Percentiles rank a stretch among this genome's conserved stretches.
Conservation (phyloP, 1,284 basidiomycete species). For the Phlebopus sp. region DNA sequence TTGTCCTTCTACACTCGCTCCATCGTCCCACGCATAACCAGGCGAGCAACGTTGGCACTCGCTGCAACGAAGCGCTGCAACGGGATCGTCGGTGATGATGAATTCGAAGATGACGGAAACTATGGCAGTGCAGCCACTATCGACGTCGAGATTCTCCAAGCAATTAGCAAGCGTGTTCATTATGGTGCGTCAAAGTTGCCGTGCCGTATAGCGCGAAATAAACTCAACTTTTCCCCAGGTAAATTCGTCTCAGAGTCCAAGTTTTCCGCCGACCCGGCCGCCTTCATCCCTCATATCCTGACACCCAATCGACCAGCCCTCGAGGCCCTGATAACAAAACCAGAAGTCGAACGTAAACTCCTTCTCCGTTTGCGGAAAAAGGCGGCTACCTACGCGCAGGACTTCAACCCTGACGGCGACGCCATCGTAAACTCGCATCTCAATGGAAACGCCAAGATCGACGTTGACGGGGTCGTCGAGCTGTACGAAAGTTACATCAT, state of each 20-base stretch:
- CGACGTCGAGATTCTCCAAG: slow-evolving; percentile 92
- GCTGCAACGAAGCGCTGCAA: slow-evolving; percentile 60
- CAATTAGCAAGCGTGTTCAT: slow-evolving; percentile 94
- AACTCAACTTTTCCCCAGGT: slow-evolving; percentile 47
- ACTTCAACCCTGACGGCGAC: slow-evolving; percentile 76
- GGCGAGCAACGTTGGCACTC: slow-evolving; percentile 59
- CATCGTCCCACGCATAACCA: slow-evolving; percentile 84
- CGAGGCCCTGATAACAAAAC: slow-evolving; percentile 91
- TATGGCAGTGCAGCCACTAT: slow-evolving; percentile 94
- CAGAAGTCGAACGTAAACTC: slow-evolving; percentile 88
- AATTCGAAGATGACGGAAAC: slow-evolving; percentile 90
- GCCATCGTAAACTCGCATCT: slow-evolving; percentile 31
- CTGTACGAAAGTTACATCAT: slow-evolving; percentile 96
- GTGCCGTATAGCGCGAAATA: neutral
- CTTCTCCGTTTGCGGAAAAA: slow-evolving; percentile 90
- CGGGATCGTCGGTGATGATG: slow-evolving; percentile 64
- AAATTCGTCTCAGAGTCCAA: slow-evolving; percentile 99
- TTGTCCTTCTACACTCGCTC: slow-evolving; percentile 82
- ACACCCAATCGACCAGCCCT: slow-evolving; percentile 73
- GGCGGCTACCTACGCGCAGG: slow-evolving; percentile 89
- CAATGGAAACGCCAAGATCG: slow-evolving; percentile 67
- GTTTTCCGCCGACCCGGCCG: slow-evolving; percentile 80
- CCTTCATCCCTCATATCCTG: slow-evolving; percentile 90
- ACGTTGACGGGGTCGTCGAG: slow-evolving; percentile 89
- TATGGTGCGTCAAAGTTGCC: slow-evolving; percentile 67